These are phyloP conservation scores for Cladosporium velox DNA, from an alignment of 2,329 filamentous ascomycete species.

Conservation along the genomic window DNA sequence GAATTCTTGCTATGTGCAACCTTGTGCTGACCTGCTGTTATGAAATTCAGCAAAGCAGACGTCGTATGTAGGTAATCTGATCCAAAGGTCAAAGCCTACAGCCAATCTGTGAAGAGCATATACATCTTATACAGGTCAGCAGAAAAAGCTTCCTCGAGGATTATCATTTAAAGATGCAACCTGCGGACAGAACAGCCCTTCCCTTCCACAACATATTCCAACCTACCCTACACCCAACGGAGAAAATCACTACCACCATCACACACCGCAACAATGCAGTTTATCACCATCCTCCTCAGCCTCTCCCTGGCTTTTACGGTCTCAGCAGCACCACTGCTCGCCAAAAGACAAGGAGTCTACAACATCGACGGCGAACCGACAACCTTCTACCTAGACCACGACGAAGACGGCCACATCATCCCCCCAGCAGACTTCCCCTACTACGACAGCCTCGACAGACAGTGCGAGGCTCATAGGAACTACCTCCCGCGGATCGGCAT, in stretches of 20 bases:
- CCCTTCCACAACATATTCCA: neutral
- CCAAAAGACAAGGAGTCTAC: neutral
- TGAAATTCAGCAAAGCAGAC: neutral
- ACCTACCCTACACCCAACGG: neutral
- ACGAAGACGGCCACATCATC: neutral
- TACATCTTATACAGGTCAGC: neutral
- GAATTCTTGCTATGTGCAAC: neutral
- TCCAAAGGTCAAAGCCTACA: neutral
- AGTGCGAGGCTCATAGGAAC: neutral
- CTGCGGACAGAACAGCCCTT: neutral
- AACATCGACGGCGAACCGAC: neutral
- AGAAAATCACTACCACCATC: neutral
- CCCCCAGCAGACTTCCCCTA: neutral
- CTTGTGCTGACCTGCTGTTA: neutral
- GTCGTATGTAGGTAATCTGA: neutral
- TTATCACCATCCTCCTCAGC: neutral
- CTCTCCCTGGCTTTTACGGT: neutral
- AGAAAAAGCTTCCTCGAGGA: neutral
- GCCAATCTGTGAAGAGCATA: neutral
- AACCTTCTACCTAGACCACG: neutral
- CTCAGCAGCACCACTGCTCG: neutral
- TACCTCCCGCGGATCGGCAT: neutral
- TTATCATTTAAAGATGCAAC: neutral
- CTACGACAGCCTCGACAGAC: neutral
- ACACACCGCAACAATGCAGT: neutral